Conservation (phyloP, 2,329 filamentous ascomycete genomes). For the Diaporthe citriasiana region DNA sequence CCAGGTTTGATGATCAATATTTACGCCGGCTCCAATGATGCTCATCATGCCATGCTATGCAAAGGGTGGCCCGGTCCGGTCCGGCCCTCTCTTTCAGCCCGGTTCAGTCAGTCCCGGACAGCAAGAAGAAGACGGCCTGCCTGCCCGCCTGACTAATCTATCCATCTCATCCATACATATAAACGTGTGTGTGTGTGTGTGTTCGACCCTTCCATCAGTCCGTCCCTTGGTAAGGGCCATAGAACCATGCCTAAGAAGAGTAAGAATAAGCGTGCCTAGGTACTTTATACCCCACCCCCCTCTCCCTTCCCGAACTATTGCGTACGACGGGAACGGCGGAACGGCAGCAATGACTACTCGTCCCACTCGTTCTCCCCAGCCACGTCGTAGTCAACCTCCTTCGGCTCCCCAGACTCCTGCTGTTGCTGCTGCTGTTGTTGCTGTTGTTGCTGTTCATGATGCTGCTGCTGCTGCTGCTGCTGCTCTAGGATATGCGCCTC, state of each 20-base stretch:
- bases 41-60: slow-evolving; percentile 8
- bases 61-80: background rate
- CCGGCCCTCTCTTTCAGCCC: background rate
- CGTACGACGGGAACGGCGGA: background rate
- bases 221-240: too few species aligned
- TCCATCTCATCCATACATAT: background rate
- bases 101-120: background rate
- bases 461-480: slow-evolving; percentile 43
- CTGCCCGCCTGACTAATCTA: background rate
- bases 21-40: background rate
- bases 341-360: background rate
- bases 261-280: too few species aligned
- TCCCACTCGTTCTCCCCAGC: slow-evolving; percentile 65
- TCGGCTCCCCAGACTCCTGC: slow-evolving; percentile 5
- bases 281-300: too few species aligned
- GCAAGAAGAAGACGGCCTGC: background rate
- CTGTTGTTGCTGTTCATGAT: slow-evolving; percentile 43
- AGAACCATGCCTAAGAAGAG: too few species aligned
- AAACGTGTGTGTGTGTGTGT: background rate
- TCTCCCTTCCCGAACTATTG: background rate
- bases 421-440: slow-evolving; percentile 45
- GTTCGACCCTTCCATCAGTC: too few species aligned
- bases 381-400: slow-evolving; percentile 66
- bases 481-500: background rate
- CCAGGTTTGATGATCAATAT: background rate